These are phyloP conservation scores for Mycena latifolia DNA, from an alignment of 768 basidiomycete species.

Conservation along the genomic window DNA sequence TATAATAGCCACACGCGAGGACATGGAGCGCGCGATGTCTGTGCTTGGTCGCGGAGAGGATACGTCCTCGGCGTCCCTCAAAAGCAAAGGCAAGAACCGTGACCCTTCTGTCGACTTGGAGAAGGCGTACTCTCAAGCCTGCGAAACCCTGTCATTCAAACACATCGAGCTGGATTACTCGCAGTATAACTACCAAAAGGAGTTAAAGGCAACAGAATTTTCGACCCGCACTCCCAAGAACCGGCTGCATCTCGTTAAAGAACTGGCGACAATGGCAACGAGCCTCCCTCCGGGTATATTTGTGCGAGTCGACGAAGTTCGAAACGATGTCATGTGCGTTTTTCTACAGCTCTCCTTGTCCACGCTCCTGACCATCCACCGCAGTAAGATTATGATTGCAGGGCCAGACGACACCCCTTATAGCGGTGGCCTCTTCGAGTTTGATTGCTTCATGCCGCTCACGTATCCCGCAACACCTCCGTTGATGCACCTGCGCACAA, in stretches of 20 bases:
- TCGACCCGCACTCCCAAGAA: slow-evolving; percentile 59
- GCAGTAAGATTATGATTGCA: slow-evolving; percentile 68
- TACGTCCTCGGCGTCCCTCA: slow-evolving; percentile 7
- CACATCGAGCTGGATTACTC: slow-evolving; percentile 52
- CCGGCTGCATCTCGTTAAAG: slow-evolving; percentile 65
- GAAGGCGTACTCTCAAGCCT: slow-evolving; percentile 54
- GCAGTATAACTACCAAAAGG: slow-evolving; percentile 49
- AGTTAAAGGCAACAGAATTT: slow-evolving; percentile 48
- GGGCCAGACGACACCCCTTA: slow-evolving; percentile 70
- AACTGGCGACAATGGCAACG: slow-evolving; percentile 68
- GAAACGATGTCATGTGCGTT: slow-evolving; percentile 67
- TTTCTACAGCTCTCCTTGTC: slow-evolving; percentile 1
- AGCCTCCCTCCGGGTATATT: slow-evolving; percentile 68
- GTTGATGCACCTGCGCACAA: slow-evolving; percentile 64
- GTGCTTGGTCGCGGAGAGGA: slow-evolving; percentile 46
- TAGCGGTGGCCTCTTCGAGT: slow-evolving; percentile 66
- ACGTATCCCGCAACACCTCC: slow-evolving; percentile 63
- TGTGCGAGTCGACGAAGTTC: slow-evolving; percentile 68
- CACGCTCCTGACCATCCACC: slow-evolving; percentile 29
- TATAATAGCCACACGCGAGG: slow-evolving; percentile 62
- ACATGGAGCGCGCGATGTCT: slow-evolving; percentile 61
- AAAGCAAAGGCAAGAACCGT: slow-evolving; percentile 36
- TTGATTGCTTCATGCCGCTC: slow-evolving; percentile 68
- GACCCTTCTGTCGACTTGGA: slow-evolving; percentile 52
- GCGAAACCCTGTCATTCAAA: slow-evolving; percentile 62